Percentiles rank a stretch among this genome's conserved stretches.
Evolutionary conservation across 164 flowering plant species (phyloP).

Genomic region (Dillenia suffruticosa): DNA sequence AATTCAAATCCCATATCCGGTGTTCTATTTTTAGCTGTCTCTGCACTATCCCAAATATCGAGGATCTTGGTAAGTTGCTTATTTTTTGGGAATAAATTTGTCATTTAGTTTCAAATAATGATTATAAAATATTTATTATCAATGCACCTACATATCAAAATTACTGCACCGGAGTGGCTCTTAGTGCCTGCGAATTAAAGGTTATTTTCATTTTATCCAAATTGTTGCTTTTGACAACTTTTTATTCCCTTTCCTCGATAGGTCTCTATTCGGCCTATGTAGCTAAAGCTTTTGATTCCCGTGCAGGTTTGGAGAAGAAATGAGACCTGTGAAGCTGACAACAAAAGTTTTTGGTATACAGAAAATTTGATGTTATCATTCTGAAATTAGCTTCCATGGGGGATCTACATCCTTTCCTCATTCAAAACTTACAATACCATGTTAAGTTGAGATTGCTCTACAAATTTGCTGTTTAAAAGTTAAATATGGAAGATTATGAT

Average conservation of each 20-base stretch:
- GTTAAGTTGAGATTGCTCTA: too few species aligned
- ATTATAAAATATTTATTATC: too few species aligned
- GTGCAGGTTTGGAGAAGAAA: conserved; percentile 95
- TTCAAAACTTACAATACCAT: too few species aligned
- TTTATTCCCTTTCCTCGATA: not conserved
- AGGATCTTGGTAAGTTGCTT: too few species aligned
- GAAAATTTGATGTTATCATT: not conserved
- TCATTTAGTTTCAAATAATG: too few species aligned
- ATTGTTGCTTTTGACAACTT: not conserved
- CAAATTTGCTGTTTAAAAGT: too few species aligned
- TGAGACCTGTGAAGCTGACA: conserved; percentile 96
- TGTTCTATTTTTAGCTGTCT: conserved; percentile 78
- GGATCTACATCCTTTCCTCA: too few species aligned
- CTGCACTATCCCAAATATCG: too few species aligned
- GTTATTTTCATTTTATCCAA: conserved; percentile 24
- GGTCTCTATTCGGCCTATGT: too few species aligned
- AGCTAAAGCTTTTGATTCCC: conserved; percentile 4
- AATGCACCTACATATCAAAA: conserved; percentile 4
- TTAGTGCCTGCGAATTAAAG: conserved; percentile 78
- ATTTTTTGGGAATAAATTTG: too few species aligned
- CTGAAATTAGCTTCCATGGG: not conserved
- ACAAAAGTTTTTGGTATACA: conserved; percentile 84
- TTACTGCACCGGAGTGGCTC: conserved; percentile 89
- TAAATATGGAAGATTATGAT: too few species aligned
- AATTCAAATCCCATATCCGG: too few species aligned